Percentiles rank a stretch among this genome's conserved stretches.
phyloP scores from a whole-genome alignment of 176 grass and related monocot genomes.

The Eragrostis curvula region DNA sequence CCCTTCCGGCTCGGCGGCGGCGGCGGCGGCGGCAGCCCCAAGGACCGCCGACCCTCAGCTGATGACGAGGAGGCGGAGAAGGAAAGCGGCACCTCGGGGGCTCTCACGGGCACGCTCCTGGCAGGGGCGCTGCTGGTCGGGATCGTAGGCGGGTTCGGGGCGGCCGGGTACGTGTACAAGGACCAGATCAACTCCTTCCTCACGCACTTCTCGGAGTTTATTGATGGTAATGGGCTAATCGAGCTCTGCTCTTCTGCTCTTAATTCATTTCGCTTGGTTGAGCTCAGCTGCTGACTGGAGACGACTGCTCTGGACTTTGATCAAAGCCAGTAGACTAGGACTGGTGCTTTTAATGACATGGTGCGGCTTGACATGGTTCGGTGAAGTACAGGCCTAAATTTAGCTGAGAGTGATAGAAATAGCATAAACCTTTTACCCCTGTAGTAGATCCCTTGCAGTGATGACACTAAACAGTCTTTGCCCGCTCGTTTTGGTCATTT shows the following conservation, averaged over 20 bases:
- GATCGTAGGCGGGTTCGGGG: constrained; percentile 87
- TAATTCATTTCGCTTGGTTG: neutral
- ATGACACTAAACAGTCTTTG: neutral
- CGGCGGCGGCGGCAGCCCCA: constrained; percentile 32
- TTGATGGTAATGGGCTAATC: constrained; percentile 67
- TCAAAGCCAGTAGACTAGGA: neutral
- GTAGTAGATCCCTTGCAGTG: neutral
- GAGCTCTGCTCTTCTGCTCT: constrained; percentile 22
- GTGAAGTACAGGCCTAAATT: neutral
- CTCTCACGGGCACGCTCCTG: constrained; percentile 77
- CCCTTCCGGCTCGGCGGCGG: constrained; percentile 63
- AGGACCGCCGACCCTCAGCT: constrained; percentile 36
- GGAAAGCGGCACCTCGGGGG: constrained; percentile 38
- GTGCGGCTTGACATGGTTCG: neutral
- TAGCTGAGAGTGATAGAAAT: neutral
- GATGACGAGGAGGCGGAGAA: constrained; percentile 30
- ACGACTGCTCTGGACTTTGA: neutral
- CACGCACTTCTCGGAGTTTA: constrained; percentile 89
- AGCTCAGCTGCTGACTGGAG: neutral
- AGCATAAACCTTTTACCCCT: neutral
- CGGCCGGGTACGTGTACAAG: constrained; percentile 88
- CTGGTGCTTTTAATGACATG: neutral
- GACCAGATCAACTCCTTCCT: constrained; percentile 95
- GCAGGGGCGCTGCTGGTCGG: constrained; percentile 81
- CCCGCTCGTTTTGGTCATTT: too few species aligned